Conservation (phyloP, 306 rosid species). For the Vicia faba region DNA sequence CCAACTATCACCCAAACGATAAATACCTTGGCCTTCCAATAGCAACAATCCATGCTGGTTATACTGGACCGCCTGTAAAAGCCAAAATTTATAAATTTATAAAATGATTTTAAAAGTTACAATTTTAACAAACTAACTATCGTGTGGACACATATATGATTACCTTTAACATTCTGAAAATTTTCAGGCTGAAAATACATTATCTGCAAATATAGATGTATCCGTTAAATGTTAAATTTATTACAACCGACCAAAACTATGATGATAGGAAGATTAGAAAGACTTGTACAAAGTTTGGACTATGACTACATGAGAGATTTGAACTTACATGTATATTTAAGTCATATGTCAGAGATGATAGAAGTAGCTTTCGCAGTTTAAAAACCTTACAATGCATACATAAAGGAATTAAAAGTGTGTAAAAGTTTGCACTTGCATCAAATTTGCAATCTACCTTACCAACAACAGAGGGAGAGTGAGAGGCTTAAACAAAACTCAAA, state of each 20-base stretch:
- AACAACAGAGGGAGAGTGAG: neutral
- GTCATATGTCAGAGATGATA: slow-evolving; percentile 73
- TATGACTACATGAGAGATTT: slow-evolving; percentile 25
- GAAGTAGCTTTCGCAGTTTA: slow-evolving; percentile 92
- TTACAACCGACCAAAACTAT: slow-evolving; percentile 7
- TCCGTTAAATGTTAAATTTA: slow-evolving; percentile 26
- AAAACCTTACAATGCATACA: slow-evolving; percentile 58
- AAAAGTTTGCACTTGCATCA: neutral
- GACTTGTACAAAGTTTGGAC: neutral
- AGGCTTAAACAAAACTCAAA: slow-evolving; percentile 3
- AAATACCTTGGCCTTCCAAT: slow-evolving; percentile 91
- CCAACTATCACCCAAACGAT: slow-evolving; percentile 93
- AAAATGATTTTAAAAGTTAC: neutral
- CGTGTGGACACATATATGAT: neutral
- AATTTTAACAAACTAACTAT: neutral
- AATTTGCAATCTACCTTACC: slow-evolving; percentile 15
- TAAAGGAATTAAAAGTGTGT: slow-evolving; percentile 24
- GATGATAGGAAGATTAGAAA: neutral
- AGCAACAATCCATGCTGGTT: slow-evolving; percentile 94
- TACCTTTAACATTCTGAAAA: slow-evolving; percentile 90
- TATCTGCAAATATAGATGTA: slow-evolving; percentile 56
- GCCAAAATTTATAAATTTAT: slow-evolving; percentile 11
- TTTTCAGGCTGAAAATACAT: slow-evolving; percentile 97
- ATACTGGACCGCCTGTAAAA: slow-evolving; percentile 87
- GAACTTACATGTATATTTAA: slow-evolving; percentile 89